These are phyloP conservation scores for Cutaneotrichosporon mucoides DNA, from an alignment of 1,284 basidiomycete genomes.

Conservation along the genomic window DNA sequence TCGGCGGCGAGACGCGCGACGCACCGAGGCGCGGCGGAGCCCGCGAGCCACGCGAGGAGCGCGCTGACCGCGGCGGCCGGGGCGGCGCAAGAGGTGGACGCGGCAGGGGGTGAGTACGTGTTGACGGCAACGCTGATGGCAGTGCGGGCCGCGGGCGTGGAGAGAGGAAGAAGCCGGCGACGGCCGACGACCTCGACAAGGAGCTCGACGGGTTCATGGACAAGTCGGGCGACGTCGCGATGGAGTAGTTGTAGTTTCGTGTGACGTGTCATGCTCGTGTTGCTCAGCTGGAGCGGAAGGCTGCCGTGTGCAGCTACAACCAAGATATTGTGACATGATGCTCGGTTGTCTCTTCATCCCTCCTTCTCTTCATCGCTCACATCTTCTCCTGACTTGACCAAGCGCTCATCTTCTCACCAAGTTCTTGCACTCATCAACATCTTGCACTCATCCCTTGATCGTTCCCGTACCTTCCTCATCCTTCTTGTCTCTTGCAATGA, in stretches of 20 bases:
- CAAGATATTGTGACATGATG: too few species aligned
- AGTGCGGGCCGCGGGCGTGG: slow-evolving; percentile 46
- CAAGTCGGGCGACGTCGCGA: slow-evolving; percentile 17
- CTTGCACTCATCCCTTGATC: too few species aligned
- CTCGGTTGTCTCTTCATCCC: too few species aligned
- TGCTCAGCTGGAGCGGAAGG: too few species aligned
- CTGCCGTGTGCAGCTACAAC: too few species aligned
- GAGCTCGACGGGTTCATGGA: slow-evolving; percentile 90
- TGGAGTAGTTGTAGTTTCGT: slow-evolving; percentile 4
- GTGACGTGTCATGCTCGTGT: too few species aligned
- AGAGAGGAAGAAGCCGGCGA: slow-evolving; percentile 53
- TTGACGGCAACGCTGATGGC: neutral
- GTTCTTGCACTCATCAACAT: too few species aligned
- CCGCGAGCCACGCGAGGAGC: neutral
- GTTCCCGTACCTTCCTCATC: too few species aligned
- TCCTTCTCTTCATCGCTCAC: too few species aligned
- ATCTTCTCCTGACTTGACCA: too few species aligned
- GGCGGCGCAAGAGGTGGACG: slow-evolving; percentile 4
- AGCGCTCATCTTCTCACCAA: too few species aligned
- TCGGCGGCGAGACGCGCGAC: neutral
- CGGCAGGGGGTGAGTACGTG: slow-evolving; percentile 24
- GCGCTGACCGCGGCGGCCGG: neutral
- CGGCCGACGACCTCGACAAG: slow-evolving; percentile 78
- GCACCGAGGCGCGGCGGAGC: neutral
- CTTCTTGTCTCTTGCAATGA: too few species aligned